phyloP scores from a whole-genome alignment of 805 yeast species.

The Myxozyma kluyveri region DNA sequence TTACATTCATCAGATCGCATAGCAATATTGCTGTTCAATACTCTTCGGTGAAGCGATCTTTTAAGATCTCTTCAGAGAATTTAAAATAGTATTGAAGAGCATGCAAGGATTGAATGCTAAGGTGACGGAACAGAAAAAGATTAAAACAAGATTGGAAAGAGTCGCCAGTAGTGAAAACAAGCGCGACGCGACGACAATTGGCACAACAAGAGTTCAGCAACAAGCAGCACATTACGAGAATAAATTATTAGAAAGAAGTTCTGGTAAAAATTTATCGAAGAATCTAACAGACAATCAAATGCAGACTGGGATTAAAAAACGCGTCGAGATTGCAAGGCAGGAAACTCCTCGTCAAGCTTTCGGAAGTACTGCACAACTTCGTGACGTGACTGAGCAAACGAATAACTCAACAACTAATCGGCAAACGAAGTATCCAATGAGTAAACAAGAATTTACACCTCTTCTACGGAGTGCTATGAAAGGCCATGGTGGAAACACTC shows the following conservation, averaged over 20 bases:
- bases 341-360: background rate
- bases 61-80: too few species aligned
- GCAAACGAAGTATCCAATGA: background rate
- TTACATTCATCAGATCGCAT: too few species aligned
- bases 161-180: background rate
- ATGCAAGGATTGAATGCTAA: too few species aligned
- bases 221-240: background rate
- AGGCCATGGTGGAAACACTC: background rate
- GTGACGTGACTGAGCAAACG: background rate
- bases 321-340: background rate
- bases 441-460: conserved; percentile 25
- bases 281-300: too few species aligned
- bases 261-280: background rate
- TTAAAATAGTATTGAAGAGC: too few species aligned
- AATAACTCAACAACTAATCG: background rate
- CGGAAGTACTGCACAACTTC: background rate
- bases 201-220: background rate
- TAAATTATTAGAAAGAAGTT: background rate
- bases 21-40: too few species aligned
- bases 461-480: conserved; percentile 21
- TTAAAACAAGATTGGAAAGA: too few species aligned
- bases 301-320: background rate
- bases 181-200: background rate
- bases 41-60: too few species aligned
- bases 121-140: too few species aligned